Percentiles rank a stretch among this genome's conserved stretches.
phyloP scores from a whole-genome alignment of 257 asterid species.

The Solanum peruvianum region DNA sequence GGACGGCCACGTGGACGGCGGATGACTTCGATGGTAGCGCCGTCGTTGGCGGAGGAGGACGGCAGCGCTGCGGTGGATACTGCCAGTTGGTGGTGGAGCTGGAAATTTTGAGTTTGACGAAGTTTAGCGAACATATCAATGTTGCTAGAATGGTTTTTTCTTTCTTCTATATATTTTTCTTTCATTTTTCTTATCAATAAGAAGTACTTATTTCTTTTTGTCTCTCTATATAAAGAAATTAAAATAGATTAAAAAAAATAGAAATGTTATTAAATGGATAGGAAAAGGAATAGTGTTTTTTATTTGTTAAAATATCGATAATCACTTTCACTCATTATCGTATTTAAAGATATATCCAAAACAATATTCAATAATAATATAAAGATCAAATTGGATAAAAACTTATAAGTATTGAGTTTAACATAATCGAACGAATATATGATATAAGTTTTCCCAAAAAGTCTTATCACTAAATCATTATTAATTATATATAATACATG shows the following conservation, averaged over 20 bases:
- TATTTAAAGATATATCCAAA: not conserved
- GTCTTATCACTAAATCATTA: not conserved
- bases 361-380: not conserved
- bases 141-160: slow-evolving; percentile 5
- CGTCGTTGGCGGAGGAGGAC: slow-evolving; percentile 24
- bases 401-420: no score
- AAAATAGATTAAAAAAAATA: not conserved
- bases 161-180: slow-evolving; percentile 26
- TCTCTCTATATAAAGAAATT: not conserved
- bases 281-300: no score
- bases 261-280: not conserved
- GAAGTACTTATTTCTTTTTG: not conserved
- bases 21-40: slow-evolving; percentile 54
- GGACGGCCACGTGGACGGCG: slow-evolving; percentile 87
- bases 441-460: not conserved
- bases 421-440: not conserved
- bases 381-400: no score
- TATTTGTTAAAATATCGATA: no score
- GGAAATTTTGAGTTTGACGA: slow-evolving; percentile 23
- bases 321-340: not conserved
- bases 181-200: slow-evolving; percentile 17
- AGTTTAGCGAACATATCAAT: slow-evolving; percentile 39
- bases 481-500: no score
- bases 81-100: not conserved
- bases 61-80: not conserved